Evolutionary conservation across 768 basidiomycete genomes (phyloP).

Genomic region (Pleurotus tuber-regium): DNA sequence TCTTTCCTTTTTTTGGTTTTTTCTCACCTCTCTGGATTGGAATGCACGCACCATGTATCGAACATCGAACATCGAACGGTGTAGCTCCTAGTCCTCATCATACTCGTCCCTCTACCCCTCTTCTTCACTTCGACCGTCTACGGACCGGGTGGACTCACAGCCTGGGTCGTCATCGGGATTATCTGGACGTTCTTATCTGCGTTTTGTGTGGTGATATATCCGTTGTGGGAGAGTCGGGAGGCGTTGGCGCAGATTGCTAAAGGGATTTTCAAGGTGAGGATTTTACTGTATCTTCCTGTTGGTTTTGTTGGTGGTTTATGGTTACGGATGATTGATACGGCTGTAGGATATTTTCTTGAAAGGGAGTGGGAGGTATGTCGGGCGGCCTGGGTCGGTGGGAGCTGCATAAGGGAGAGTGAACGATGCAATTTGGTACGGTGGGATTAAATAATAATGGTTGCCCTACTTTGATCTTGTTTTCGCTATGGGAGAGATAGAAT

Average conservation of each 20-base stretch:
- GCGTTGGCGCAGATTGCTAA: slow-evolving; percentile 57
- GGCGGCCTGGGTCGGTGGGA: too few relatives aligned
- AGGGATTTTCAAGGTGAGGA: slow-evolving; percentile 63
- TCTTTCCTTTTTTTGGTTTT: too few relatives aligned
- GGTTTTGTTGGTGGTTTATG: neutral
- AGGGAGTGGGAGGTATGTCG: neutral
- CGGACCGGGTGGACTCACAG: slow-evolving; percentile 58
- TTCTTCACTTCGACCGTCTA: slow-evolving; percentile 82
- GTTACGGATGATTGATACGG: too few relatives aligned
- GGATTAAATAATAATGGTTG: too few relatives aligned
- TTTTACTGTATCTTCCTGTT: neutral
- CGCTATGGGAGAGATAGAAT: too few relatives aligned
- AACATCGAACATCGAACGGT: neutral
- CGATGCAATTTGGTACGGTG: too few relatives aligned
- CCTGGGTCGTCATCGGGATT: slow-evolving; percentile 82
- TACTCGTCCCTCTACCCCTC: slow-evolving; percentile 80
- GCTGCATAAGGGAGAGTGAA: too few relatives aligned
- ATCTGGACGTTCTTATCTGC: slow-evolving; percentile 81
- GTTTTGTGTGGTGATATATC: slow-evolving; percentile 77
- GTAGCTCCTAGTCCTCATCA: slow-evolving; percentile 60
- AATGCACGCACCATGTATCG: too few relatives aligned
- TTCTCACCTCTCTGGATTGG: too few relatives aligned
- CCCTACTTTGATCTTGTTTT: too few relatives aligned
- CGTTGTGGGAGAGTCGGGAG: slow-evolving; percentile 77
- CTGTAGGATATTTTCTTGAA: slow-evolving; percentile 7